Evolutionary conservation across 2,329 filamentous ascomycete genomes (phyloP).

Genomic region (Fusarium vanettenii): DNA sequence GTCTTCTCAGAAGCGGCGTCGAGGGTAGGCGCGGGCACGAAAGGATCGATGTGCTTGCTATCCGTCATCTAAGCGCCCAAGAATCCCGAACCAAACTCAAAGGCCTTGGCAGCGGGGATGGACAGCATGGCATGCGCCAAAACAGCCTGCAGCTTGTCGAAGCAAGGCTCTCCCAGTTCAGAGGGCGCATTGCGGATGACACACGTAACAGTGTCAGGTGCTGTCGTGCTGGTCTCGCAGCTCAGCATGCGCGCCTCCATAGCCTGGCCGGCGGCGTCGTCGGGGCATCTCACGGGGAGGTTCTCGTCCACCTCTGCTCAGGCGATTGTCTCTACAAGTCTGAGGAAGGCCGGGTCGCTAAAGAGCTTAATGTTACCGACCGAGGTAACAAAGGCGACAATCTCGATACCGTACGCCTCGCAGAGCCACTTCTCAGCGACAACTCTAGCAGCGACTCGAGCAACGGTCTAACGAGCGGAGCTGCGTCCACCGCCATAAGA

Average conservation of each 20-base stretch:
- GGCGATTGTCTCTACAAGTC: constrained; percentile 69
- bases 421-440: constrained; percentile 93
- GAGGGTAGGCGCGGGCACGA: constrained; percentile 51
- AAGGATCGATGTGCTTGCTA: constrained; percentile 89
- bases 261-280: constrained; percentile 68
- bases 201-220: constrained; percentile 92
- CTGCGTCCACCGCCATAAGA: constrained; percentile 89
- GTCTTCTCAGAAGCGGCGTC: constrained; percentile 57
- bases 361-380: constrained; percentile 71
- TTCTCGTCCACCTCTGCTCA: constrained; percentile 79
- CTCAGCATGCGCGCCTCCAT: constrained; percentile 86
- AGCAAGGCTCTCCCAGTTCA: constrained; percentile 92
- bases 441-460: constrained; percentile 88
- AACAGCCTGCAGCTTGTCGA: constrained; percentile 93
- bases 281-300: constrained; percentile 88
- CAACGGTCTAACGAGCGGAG: constrained; percentile 95
- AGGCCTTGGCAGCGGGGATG: constrained; percentile 95
- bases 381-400: constrained; percentile 89
- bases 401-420: constrained; percentile 86
- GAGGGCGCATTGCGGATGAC: constrained; percentile 88
- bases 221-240: constrained; percentile 85
- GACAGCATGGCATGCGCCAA: constrained; percentile 94
- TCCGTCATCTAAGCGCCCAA: constrained; percentile 63
- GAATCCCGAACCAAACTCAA: constrained; percentile 85
- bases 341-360: constrained; percentile 72